Conservation (phyloP, 148 eudicot genomes). For the Rhododendron henanense region DNA sequence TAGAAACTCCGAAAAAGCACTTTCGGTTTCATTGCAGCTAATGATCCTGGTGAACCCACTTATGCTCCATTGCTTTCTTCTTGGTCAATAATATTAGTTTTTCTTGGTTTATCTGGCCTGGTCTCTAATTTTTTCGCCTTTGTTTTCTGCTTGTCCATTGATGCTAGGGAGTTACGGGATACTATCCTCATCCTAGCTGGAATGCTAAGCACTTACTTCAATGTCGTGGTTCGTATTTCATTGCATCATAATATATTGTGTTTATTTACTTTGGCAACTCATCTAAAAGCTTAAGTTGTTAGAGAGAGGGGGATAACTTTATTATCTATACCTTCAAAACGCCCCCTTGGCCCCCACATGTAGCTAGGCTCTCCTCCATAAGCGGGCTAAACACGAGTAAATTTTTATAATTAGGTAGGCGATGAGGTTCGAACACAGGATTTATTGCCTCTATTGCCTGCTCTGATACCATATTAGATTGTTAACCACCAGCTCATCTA, state of each 20-base stretch:
- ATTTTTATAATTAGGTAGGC: not conserved
- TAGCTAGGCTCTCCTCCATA: not conserved
- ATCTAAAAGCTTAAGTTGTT: not conserved
- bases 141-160: conserved; percentile 9
- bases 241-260: not conserved
- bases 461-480: not conserved
- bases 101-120: not conserved
- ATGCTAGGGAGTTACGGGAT: conserved; percentile 69
- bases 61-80: conserved; percentile 1
- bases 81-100: not conserved
- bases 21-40: not conserved
- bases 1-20: not conserved
- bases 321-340: not conserved
- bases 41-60: not conserved
- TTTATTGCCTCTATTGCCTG: not conserved
- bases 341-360: not conserved
- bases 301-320: not conserved
- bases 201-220: conserved; percentile 83
- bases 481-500: not conserved
- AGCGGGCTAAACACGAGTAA: not conserved
- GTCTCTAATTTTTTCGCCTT: not conserved
- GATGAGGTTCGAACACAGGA: not conserved
- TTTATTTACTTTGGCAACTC: not conserved
- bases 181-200: conserved; percentile 72
- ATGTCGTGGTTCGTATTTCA: conserved; percentile 66